A percentile compares a stretch with the other conserved stretches of the same genome.
phyloP scores from a whole-genome alignment of 2,329 filamentous ascomycete genomes.

The Dothistroma pini region DNA sequence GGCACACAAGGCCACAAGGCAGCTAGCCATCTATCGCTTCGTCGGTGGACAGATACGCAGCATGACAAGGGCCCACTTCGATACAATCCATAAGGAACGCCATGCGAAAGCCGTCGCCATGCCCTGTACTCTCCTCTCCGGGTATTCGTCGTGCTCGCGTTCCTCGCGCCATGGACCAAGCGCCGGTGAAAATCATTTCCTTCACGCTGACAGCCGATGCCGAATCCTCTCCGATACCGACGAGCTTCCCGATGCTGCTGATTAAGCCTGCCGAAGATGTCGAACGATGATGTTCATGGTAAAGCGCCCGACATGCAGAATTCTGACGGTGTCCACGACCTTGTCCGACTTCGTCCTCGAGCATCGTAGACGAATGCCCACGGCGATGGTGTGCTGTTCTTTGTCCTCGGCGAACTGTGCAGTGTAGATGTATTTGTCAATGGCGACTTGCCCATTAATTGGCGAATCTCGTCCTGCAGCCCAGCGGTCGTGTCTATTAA shows the following conservation, averaged over 20 bases:
- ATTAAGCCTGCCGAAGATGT: neutral
- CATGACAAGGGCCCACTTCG: neutral
- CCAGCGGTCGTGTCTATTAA: too few species aligned
- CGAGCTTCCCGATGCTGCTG: neutral
- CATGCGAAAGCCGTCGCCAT: neutral
- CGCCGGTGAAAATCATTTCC: neutral
- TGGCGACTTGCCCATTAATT: too few species aligned
- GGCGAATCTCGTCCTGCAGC: too few species aligned
- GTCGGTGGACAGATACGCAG: neutral
- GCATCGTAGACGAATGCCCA: too few species aligned
- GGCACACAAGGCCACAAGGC: neutral
- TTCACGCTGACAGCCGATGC: neutral
- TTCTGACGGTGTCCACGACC: neutral
- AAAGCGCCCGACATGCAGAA: neutral
- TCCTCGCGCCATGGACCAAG: neutral
- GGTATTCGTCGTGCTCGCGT: neutral
- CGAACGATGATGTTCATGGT: neutral
- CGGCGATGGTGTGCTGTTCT: neutral
- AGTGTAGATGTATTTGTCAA: too few species aligned
- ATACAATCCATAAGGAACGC: neutral
- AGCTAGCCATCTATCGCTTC: neutral
- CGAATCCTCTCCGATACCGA: neutral
- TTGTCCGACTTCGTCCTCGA: neutral
- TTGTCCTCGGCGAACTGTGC: neutral
- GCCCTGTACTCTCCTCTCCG: neutral